Conservation (phyloP, 2,329 filamentous ascomycete genomes). For the Ceratocystis huliohia region DNA sequence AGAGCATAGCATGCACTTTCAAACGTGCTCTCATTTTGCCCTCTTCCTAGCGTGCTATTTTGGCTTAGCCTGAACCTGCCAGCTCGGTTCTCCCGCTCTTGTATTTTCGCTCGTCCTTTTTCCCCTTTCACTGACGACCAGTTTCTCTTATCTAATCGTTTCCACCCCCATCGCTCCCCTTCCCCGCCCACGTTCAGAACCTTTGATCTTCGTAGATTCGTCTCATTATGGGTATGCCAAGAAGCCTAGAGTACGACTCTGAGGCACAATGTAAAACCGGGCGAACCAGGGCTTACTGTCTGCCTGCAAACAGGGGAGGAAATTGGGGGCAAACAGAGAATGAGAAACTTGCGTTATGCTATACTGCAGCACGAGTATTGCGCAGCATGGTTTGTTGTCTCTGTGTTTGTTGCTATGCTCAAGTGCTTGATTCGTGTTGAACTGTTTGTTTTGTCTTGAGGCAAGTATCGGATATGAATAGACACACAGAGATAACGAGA, state of each 20-base stretch:
- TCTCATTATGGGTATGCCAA: neutral
- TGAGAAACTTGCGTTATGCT: neutral
- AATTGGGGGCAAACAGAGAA: neutral
- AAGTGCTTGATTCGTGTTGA: neutral
- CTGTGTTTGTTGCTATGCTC: neutral
- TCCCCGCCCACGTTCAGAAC: neutral
- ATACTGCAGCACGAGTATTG: neutral
- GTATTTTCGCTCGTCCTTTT: neutral
- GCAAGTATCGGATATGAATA: constrained; percentile 11
- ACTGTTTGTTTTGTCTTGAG: neutral
- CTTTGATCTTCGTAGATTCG: neutral
- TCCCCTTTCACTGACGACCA: neutral
- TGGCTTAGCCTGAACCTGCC: neutral
- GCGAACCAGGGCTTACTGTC: neutral
- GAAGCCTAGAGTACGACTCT: neutral
- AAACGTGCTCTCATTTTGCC: neutral
- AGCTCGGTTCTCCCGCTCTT: neutral
- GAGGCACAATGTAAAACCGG: neutral
- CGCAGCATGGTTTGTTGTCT: no score
- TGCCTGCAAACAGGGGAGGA: neutral
- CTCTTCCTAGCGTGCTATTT: neutral
- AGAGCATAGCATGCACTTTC: neutral
- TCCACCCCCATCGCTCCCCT: no score
- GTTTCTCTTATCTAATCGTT: no score
- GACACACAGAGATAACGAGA: neutral